phyloP scores from a whole-genome alignment of 768 basidiomycete species.

The Pisolithus microcarpus region DNA sequence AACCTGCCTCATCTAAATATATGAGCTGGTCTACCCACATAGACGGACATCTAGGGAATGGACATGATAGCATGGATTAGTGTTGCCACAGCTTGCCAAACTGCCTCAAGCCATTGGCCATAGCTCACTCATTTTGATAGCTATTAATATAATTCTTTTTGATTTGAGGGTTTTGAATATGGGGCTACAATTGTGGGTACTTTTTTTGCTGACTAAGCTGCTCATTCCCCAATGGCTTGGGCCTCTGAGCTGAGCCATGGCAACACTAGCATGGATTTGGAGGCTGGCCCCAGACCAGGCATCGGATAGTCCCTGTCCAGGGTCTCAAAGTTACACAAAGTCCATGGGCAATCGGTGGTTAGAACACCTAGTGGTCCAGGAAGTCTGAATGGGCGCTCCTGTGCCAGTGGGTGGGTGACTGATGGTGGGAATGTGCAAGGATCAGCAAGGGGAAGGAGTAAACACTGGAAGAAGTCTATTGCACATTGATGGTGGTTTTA shows the following conservation, averaged over 20 bases:
- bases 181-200: too few relatives aligned
- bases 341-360: background rate
- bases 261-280: conserved; percentile 17
- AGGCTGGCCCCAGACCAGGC: background rate
- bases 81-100: too few relatives aligned
- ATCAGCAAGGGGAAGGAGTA: background rate
- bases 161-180: too few relatives aligned
- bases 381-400: background rate
- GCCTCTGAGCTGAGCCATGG: too few relatives aligned
- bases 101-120: too few relatives aligned
- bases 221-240: too few relatives aligned
- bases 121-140: too few relatives aligned
- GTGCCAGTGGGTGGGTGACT: conserved; percentile 13
- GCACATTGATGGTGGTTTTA: conserved; percentile 23
- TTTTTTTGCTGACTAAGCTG: too few relatives aligned
- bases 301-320: background rate
- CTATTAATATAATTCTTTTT: too few relatives aligned
- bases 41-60: too few relatives aligned
- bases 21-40: too few relatives aligned
- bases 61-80: too few relatives aligned
- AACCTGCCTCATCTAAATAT: background rate
- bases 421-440: conserved; percentile 3
- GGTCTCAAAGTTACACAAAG: conserved; percentile 7
- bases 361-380: background rate
- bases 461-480: conserved; percentile 15